These are phyloP conservation scores for Crithidia brevicula DNA, from an alignment of 208 protist species.

Conservation along the genomic window DNA sequence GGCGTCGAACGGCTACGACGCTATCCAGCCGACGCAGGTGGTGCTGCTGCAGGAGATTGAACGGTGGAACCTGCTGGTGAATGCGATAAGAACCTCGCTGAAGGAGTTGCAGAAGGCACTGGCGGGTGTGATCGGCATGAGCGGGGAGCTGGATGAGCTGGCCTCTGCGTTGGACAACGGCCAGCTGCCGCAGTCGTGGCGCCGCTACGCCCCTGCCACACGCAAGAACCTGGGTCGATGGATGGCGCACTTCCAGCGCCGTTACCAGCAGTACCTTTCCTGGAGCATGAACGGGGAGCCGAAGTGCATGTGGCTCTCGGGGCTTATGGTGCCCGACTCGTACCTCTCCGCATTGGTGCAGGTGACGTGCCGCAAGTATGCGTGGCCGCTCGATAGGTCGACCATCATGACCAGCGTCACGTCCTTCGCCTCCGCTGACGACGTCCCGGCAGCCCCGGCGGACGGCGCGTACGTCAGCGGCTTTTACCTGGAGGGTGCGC, in stretches of 20 bases:
- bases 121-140: slow-evolving; percentile 98
- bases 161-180: slow-evolving; percentile 94
- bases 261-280: slow-evolving; percentile 94
- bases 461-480: slow-evolving; percentile 97
- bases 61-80: slow-evolving; percentile 96
- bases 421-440: slow-evolving; percentile 53
- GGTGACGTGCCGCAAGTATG: slow-evolving; percentile 97
- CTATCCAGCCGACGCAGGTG: slow-evolving; percentile 94
- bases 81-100: slow-evolving; percentile 91
- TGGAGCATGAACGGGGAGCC: slow-evolving; percentile 97
- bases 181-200: slow-evolving; percentile 95
- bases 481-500: slow-evolving; percentile 97
- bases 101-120: slow-evolving; percentile 96
- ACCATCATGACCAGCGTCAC: slow-evolving; percentile 97
- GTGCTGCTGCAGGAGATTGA: slow-evolving; percentile 99
- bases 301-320: slow-evolving; percentile 98
- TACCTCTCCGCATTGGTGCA: slow-evolving; percentile 98
- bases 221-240: slow-evolving; percentile 96
- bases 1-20: slow-evolving; percentile 62
- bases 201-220: slow-evolving; percentile 93
- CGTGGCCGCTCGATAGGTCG: slow-evolving; percentile 98
- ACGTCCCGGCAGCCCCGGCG: slow-evolving; percentile 82
- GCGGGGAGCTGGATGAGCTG: slow-evolving; percentile 95
- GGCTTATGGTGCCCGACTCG: slow-evolving; percentile 98
- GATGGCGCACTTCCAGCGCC: slow-evolving; percentile 95